Conservation (phyloP, 441 rosid species). For the Manihot esculenta region DNA sequence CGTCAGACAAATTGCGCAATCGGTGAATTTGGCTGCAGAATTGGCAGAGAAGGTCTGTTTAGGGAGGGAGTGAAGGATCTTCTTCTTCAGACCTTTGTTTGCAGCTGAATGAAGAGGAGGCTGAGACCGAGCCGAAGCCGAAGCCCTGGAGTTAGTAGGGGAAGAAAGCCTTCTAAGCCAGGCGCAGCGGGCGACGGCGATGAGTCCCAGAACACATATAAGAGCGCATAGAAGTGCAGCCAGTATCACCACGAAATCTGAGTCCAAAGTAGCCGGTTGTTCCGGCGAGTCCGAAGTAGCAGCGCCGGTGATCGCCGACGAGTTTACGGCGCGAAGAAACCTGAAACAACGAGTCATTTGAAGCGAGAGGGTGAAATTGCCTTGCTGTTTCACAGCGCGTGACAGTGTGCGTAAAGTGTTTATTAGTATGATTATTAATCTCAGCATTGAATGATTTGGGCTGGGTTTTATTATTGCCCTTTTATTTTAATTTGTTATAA, state of each 20-base stretch:
- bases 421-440: too few relatives aligned
- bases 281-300: constrained; percentile 30
- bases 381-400: neutral
- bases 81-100: constrained; percentile 85
- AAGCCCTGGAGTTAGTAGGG: constrained; percentile 2
- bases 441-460: too few relatives aligned
- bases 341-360: constrained; percentile 57
- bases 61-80: constrained; percentile 75
- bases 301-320: constrained; percentile 23
- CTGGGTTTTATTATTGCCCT: too few relatives aligned
- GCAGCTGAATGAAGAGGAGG: constrained; percentile 39
- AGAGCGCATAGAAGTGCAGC: constrained; percentile 94
- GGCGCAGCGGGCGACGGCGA: constrained; percentile 79
- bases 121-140: constrained; percentile 7
- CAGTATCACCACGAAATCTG: constrained; percentile 80
- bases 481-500: too few relatives aligned
- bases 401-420: neutral
- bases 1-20: constrained; percentile 47
- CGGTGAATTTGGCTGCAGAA: constrained; percentile 43
- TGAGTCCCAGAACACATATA: constrained; percentile 76
- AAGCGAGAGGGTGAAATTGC: constrained; percentile 1
- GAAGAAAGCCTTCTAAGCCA: constrained; percentile 57
- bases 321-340: constrained; percentile 41
- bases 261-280: constrained; percentile 44
- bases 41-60: constrained; percentile 41